A percentile compares a stretch with the other conserved stretches of the same genome.
phyloP scores from a whole-genome alignment of 2,329 filamentous ascomycete genomes.

The Clonostachys byssicola region DNA sequence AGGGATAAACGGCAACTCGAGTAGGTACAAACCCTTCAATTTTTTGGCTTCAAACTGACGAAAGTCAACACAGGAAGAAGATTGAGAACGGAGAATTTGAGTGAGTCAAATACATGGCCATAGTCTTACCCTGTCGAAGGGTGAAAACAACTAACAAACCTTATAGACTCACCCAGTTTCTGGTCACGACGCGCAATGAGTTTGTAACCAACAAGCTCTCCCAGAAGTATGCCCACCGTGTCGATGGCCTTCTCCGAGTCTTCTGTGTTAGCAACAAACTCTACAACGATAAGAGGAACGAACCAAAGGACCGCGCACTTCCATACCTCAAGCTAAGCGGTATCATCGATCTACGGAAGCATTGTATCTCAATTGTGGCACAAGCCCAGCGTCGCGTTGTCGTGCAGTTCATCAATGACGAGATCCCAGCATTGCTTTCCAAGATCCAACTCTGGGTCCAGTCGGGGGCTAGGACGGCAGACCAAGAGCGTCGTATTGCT shows the following conservation, averaged over 20 bases:
- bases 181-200: slow-evolving; percentile 31
- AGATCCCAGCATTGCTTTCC: slow-evolving; percentile 33
- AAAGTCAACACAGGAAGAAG: not conserved
- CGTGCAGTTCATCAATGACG: slow-evolving; percentile 27
- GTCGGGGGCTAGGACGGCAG: slow-evolving; percentile 28
- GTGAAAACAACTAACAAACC: not conserved
- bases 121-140: no score
- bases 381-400: slow-evolving; percentile 30
- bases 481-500: not conserved
- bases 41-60: not conserved
- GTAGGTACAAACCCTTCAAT: not conserved
- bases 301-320: slow-evolving; percentile 12
- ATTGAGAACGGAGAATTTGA: not conserved
- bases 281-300: slow-evolving; percentile 30
- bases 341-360: slow-evolving; percentile 29
- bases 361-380: slow-evolving; percentile 40
- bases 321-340: slow-evolving; percentile 33
- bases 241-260: slow-evolving; percentile 17
- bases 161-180: slow-evolving; percentile 12
- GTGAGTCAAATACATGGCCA: not conserved
- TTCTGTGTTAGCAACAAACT: slow-evolving; percentile 40
- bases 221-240: slow-evolving; percentile 15
- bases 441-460: slow-evolving; percentile 37
- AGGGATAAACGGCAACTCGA: no score
- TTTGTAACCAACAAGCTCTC: slow-evolving; percentile 20